A percentile compares a stretch with the other conserved stretches of the same genome.
phyloP scores from a whole-genome alignment of 176 grass and related monocot species.

The Zoysia japonica region DNA sequence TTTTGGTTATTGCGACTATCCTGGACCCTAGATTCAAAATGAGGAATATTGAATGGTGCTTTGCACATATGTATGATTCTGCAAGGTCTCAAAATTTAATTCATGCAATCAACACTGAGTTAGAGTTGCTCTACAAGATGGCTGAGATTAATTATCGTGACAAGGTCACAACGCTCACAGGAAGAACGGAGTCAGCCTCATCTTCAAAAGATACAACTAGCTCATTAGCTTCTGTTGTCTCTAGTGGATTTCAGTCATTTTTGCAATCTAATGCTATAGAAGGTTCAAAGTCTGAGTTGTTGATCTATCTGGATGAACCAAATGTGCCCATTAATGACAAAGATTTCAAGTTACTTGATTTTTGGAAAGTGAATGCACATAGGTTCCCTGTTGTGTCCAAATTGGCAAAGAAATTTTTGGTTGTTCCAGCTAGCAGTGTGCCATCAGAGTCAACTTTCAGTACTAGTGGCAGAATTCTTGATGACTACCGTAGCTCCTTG shows the following conservation, averaged over 20 bases:
- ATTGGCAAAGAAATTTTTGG: too few relatives aligned
- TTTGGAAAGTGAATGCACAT: too few relatives aligned
- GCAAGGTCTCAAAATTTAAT: background rate
- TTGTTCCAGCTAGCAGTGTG: too few relatives aligned
- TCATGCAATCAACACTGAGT: background rate
- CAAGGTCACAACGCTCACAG: background rate
- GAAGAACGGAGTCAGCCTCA: background rate
- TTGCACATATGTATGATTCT: background rate
- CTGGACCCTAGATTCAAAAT: slow-evolving; percentile 4
- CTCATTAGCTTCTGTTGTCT: too few relatives aligned
- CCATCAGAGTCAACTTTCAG: background rate
- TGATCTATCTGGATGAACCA: slow-evolving; percentile 7
- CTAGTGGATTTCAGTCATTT: background rate
- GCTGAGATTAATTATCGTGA: too few relatives aligned
- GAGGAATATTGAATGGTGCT: background rate
- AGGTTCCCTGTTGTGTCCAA: too few relatives aligned
- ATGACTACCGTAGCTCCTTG: background rate
- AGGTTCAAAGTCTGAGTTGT: background rate
- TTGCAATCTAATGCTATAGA: background rate
- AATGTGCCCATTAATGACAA: background rate
- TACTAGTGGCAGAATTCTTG: background rate
- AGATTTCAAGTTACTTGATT: background rate
- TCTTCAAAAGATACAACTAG: background rate
- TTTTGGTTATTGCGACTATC: slow-evolving; percentile 10
- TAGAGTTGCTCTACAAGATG: background rate